Evolutionary conservation across 176 grass and related monocot genomes (phyloP).

Genomic region (Hordeum marinum): DNA sequence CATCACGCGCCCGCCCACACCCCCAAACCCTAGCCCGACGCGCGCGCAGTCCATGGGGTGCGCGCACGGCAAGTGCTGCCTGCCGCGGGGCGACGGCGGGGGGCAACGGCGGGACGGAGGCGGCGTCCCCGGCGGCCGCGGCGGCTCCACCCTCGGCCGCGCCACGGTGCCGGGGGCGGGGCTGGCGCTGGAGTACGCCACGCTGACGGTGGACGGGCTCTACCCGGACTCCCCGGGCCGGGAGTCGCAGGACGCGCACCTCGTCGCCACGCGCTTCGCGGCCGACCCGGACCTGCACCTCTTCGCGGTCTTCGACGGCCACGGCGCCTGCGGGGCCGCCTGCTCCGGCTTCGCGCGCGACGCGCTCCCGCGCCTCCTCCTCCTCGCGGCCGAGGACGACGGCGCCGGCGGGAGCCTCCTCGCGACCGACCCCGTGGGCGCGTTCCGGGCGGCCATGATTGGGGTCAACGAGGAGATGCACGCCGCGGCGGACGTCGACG

Average conservation of each 20-base stretch:
- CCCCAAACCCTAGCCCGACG: constrained; percentile 29
- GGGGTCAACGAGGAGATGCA: constrained; percentile 70
- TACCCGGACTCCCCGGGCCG: constrained; percentile 75
- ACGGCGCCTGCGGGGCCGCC: constrained; percentile 53
- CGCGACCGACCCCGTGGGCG: constrained; percentile 35
- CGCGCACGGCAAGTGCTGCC: constrained; percentile 72
- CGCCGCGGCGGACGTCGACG: constrained; percentile 55
- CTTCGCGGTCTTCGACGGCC: constrained; percentile 92
- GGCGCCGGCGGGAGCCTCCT: constrained; percentile 1
- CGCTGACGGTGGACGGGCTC: constrained; percentile 58
- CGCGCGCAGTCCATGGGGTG: too few species aligned
- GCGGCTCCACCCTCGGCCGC: constrained; percentile 35
- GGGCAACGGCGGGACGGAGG: neutral
- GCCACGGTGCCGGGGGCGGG: constrained; percentile 42
- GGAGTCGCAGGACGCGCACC: constrained; percentile 76
- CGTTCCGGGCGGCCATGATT: constrained; percentile 51
- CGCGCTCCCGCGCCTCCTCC: constrained; percentile 48
- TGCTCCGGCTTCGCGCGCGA: constrained; percentile 77
- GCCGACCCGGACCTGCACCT: constrained; percentile 75
- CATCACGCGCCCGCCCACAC: constrained; percentile 18
- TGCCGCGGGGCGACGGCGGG: constrained; percentile 13
- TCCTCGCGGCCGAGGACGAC: constrained; percentile 1
- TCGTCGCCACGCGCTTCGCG: constrained; percentile 51
- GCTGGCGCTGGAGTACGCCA: constrained; percentile 61
- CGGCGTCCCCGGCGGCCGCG: neutral